phyloP scores from a whole-genome alignment of 139 green algal genomes.

The Coccomyxa sp. region DNA sequence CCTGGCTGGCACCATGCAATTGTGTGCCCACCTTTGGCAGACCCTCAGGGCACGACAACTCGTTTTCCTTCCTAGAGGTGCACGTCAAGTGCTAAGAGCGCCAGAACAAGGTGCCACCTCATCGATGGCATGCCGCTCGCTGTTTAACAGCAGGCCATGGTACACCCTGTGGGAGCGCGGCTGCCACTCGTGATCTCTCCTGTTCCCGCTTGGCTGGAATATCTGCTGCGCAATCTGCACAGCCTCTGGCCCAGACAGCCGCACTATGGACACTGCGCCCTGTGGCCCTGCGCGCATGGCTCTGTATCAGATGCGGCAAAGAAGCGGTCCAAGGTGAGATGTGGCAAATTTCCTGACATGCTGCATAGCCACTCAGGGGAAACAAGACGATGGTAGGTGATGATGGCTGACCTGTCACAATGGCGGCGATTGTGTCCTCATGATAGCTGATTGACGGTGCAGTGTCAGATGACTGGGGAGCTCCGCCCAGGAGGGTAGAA shows the following conservation, averaged over 20 bases:
- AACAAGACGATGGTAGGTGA: too few relatives aligned
- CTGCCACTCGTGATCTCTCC: constrained; percentile 31
- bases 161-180: constrained; percentile 75
- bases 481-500: too few relatives aligned
- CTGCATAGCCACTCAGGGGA: too few relatives aligned
- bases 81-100: not conserved
- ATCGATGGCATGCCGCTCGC: constrained; percentile 37
- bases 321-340: too few relatives aligned
- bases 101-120: constrained; percentile 36
- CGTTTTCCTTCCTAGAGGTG: not conserved
- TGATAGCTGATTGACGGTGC: too few relatives aligned
- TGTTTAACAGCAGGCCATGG: constrained; percentile 71
- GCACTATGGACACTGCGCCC: constrained; percentile 84
- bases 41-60: not conserved
- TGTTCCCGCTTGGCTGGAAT: constrained; percentile 48
- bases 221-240: constrained; percentile 42
- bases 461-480: too few relatives aligned
- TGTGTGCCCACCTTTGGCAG: not conserved
- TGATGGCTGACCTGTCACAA: too few relatives aligned
- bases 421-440: too few relatives aligned
- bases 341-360: too few relatives aligned
- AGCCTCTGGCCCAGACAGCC: constrained; percentile 70
- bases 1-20: not conserved
- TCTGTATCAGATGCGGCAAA: not conserved
- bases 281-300: constrained; percentile 9